Evolutionary conservation across 805 yeast genomes (phyloP).

Genomic region (Ogataea zsoltii): DNA sequence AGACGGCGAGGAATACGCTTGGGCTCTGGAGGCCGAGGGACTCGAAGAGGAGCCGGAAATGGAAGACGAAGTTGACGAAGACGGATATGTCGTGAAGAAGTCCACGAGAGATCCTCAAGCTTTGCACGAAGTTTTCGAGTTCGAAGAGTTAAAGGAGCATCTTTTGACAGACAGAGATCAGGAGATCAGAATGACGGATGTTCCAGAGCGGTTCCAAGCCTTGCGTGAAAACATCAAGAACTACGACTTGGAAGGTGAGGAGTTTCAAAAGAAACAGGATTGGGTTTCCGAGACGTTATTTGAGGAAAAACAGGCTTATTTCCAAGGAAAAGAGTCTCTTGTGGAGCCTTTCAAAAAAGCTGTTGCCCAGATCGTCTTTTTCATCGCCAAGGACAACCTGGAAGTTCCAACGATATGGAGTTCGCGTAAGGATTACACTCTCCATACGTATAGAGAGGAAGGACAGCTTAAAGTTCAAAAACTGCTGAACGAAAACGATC

Average conservation of each 20-base stretch:
- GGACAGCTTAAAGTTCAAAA: slow-evolving; percentile 49
- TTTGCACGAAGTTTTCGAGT: slow-evolving; percentile 90
- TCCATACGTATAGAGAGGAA: slow-evolving; percentile 48
- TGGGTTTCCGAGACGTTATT: slow-evolving; percentile 77
- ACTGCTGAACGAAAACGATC: slow-evolving; percentile 73
- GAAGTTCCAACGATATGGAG: slow-evolving; percentile 97
- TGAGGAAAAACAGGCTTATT: slow-evolving; percentile 51
- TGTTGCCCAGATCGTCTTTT: slow-evolving; percentile 69
- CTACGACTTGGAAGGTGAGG: slow-evolving; percentile 68
- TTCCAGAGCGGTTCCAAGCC: slow-evolving; percentile 90
- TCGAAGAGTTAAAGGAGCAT: slow-evolving; percentile 86
- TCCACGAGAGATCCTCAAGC: slow-evolving; percentile 45
- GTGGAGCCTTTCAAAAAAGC: slow-evolving; percentile 63
- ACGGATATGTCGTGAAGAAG: slow-evolving; percentile 33
- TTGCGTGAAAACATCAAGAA: slow-evolving; percentile 65
- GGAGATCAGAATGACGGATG: slow-evolving; percentile 77
- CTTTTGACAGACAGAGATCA: slow-evolving; percentile 93
- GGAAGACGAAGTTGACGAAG: slow-evolving; percentile 41
- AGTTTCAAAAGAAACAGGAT: slow-evolving; percentile 66
- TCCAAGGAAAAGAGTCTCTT: slow-evolving; percentile 35
- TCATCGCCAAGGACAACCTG: slow-evolving; percentile 69
- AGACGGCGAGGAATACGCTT: slow-evolving; percentile 94
- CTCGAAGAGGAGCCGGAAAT: slow-evolving; percentile 45
- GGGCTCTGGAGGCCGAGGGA: slow-evolving; percentile 94
- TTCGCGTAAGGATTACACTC: slow-evolving; percentile 86